These are phyloP conservation scores for Xylaria sp. DNA, from an alignment of 2,329 filamentous ascomycete species.

Conservation along the genomic window DNA sequence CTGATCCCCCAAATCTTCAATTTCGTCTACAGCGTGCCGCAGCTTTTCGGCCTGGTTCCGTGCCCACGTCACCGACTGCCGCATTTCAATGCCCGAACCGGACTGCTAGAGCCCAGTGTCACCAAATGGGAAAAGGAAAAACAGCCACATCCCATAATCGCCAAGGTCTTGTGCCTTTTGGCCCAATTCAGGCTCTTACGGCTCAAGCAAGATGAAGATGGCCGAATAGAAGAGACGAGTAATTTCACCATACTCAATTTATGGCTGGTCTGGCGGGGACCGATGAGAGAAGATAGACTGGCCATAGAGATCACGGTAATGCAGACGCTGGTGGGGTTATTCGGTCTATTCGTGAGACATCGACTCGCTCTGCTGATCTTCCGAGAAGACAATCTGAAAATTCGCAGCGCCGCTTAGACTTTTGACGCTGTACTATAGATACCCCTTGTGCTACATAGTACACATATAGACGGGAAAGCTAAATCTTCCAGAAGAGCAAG, in stretches of 20 bases:
- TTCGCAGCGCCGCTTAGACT: slow-evolving; percentile 47
- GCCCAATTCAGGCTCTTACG: slow-evolving; percentile 74
- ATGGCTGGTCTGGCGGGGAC: slow-evolving; percentile 95
- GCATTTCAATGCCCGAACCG: slow-evolving; percentile 85
- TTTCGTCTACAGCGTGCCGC: slow-evolving; percentile 91
- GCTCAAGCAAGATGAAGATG: slow-evolving; percentile 73
- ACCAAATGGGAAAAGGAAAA: slow-evolving; percentile 76
- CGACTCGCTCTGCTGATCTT: slow-evolving; percentile 88
- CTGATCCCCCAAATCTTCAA: slow-evolving; percentile 96
- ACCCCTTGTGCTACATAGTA: slow-evolving; percentile 39
- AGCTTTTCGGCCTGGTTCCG: slow-evolving; percentile 88
- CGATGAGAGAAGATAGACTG: slow-evolving; percentile 86
- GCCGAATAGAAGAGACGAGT: slow-evolving; percentile 79
- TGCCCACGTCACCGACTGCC: slow-evolving; percentile 94
- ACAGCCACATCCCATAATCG: slow-evolving; percentile 75
- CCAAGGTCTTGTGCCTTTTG: slow-evolving; percentile 73
- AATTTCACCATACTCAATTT: slow-evolving; percentile 96
- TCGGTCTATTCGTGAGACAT: slow-evolving; percentile 87
- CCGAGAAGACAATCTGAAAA: slow-evolving; percentile 82
- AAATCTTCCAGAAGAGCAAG: neutral
- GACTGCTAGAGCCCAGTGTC: slow-evolving; percentile 85
- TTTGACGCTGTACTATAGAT: slow-evolving; percentile 37
- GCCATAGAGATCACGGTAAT: slow-evolving; percentile 82
- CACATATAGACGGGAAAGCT: slow-evolving; percentile 10
- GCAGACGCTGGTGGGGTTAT: slow-evolving; percentile 79